phyloP scores from a whole-genome alignment of 2,329 filamentous ascomycete genomes.

The Diplocarpon rosae region DNA sequence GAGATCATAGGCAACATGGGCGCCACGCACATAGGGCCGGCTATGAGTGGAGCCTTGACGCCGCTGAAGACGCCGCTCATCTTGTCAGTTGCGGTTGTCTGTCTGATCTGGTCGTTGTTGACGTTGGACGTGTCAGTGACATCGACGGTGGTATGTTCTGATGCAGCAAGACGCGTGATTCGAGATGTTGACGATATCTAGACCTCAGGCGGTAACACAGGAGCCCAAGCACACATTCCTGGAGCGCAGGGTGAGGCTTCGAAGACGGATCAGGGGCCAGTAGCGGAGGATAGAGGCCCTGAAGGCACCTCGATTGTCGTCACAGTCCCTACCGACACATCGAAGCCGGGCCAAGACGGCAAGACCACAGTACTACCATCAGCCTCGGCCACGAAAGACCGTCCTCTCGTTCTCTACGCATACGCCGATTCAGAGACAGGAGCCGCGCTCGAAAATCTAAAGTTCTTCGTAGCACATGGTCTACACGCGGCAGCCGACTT shows the following conservation, averaged over 20 bases:
- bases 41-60: background rate
- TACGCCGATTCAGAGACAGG: constrained; percentile 19
- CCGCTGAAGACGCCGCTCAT: constrained; percentile 4
- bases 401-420: constrained; percentile 22
- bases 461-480: constrained; percentile 23
- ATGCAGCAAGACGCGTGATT: background rate
- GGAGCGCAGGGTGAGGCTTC: background rate
- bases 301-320: no score
- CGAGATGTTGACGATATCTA: background rate
- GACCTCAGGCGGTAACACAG: background rate
- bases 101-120: constrained; percentile 6
- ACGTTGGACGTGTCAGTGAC: constrained; percentile 4
- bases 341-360: no score
- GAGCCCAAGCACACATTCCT: background rate
- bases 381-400: no score
- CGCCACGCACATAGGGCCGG: background rate
- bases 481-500: constrained; percentile 24
- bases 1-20: no score
- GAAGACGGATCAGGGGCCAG: background rate
- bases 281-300: no score
- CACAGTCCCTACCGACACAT: no score
- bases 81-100: constrained; percentile 2
- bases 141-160: background rate
- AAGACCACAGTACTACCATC: no score
- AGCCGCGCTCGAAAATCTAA: constrained; percentile 18